Evolutionary conservation across 176 grass and related monocot species (phyloP), one percentile per base, ranked within the genome.

Genomic region (Thalia dealbata): DNA sequence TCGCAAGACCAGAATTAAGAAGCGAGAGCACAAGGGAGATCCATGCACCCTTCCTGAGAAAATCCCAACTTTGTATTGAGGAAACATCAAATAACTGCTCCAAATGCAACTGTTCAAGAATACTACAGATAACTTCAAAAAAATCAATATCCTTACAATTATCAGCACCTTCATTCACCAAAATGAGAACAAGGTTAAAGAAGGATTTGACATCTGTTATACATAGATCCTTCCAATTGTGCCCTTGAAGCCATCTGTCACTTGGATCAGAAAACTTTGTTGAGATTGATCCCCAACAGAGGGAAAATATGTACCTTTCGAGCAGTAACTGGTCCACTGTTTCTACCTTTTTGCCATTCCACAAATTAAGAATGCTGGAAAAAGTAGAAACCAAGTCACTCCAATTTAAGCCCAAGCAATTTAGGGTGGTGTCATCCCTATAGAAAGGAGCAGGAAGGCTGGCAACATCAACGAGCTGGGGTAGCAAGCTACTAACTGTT

Each of bases 281-380:
- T 76, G 87, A 86, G 19, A 97, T 64, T 62, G 76, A 88, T 75
- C 76, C 84, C 89, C 87, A 97, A 75, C 87, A 90, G 35, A 92
- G 82, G 25, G 89, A 83, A 73, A 88, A 97, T 65, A 92, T 45
- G 50, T 97, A 92, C 75, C 89, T 90, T 85, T 97, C 93, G 15
- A 92, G 82, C 24, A 97, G 84, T 66, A 97, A 87, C 80, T 92
- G 82, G 51, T 90, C 87, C 25, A 74, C 81, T 45, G 86, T 64
- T 85, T 86, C 76, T 15, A 82, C 81, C 13, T 64, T 84, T 82
- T 76, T 87, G 69, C 83, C 89, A 59, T 67, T 86, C 93, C 93
- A 97, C 69, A 81, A 86, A 66, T 56, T 79, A 82, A 97, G 82
- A 75, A 97, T 81, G 70, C 82, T 73, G 69, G 87, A 82, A 68